A percentile compares a stretch with the other conserved stretches of the same genome.
These are phyloP conservation scores for Rhizophlyctis rosea DNA, from an alignment of 192 early-diverging fungal species.

Conservation along the genomic window DNA sequence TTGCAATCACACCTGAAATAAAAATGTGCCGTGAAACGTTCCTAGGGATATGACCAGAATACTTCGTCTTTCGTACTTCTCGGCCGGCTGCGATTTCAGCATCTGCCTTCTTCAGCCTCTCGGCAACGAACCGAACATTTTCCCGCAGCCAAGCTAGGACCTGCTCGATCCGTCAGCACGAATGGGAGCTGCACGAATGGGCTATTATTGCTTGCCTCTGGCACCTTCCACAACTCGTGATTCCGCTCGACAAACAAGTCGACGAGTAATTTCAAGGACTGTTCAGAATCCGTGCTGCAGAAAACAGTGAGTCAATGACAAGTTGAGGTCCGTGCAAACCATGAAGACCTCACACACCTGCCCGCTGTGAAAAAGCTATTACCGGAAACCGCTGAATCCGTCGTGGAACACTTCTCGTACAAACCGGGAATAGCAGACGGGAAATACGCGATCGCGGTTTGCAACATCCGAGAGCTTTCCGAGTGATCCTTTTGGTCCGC, in stretches of 20 bases:
- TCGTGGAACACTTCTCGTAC: slow-evolving; percentile 61
- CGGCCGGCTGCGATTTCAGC: slow-evolving; percentile 19
- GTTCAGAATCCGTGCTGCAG: slow-evolving; percentile 5
- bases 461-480: slow-evolving; percentile 55
- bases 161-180: too few relatives aligned
- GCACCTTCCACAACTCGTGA: slow-evolving; percentile 79
- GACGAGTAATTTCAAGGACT: slow-evolving; percentile 40
- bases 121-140: slow-evolving; percentile 12
- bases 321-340: not conserved
- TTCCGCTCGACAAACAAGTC: slow-evolving; percentile 72
- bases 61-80: not conserved
- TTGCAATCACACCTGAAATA: slow-evolving; percentile 24
- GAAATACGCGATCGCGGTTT: slow-evolving; percentile 68
- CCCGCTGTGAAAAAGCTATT: slow-evolving; percentile 48
- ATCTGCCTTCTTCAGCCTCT: not conserved
- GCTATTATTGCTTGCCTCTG: too few relatives aligned
- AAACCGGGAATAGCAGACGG: slow-evolving; percentile 64
- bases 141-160: slow-evolving; percentile 44
- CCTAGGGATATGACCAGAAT: slow-evolving; percentile 28
- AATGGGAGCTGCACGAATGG: too few relatives aligned
- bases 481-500: slow-evolving; percentile 22
- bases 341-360: not conserved
- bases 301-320: not conserved
- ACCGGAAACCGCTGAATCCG: slow-evolving; percentile 52
- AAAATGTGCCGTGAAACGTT: slow-evolving; percentile 45